These are phyloP conservation scores for Wickerhamiella parazyma DNA, from an alignment of 805 yeast species.

Conservation along the genomic window DNA sequence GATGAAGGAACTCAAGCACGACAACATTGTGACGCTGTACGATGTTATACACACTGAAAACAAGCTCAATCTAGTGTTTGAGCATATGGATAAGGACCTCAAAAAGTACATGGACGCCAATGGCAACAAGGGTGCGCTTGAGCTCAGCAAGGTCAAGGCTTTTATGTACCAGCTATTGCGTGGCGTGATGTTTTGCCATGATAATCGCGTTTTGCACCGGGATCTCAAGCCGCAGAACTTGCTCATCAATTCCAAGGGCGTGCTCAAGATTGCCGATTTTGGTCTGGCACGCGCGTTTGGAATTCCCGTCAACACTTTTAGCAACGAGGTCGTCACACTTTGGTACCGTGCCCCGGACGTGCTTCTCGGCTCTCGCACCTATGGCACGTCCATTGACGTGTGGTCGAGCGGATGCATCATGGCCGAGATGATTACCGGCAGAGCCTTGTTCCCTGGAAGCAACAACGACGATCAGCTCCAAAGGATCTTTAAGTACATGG, in stretches of 20 bases:
- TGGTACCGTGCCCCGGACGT: slow-evolving; percentile 99
- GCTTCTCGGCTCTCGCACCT: slow-evolving; percentile 82
- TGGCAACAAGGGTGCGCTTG: slow-evolving; percentile 63
- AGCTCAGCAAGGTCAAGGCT: slow-evolving; percentile 60
- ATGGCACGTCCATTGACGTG: slow-evolving; percentile 92
- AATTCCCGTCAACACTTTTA: slow-evolving; percentile 91
- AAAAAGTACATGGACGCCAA: slow-evolving; percentile 88
- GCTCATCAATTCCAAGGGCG: slow-evolving; percentile 79
- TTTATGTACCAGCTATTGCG: slow-evolving; percentile 88
- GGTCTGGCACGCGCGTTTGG: slow-evolving; percentile 97
- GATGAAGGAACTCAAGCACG: slow-evolving; percentile 88
- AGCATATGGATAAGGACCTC: slow-evolving; percentile 83
- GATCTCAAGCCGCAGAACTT: slow-evolving; percentile 90
- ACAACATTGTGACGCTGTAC: slow-evolving; percentile 79
- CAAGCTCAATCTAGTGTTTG: slow-evolving; percentile 86
- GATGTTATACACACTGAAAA: slow-evolving; percentile 96
- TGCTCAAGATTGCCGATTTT: slow-evolving; percentile 86
- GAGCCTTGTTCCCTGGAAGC: slow-evolving; percentile 91
- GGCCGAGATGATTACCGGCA: slow-evolving; percentile 98
- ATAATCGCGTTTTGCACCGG: slow-evolving; percentile 68
- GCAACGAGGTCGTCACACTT: slow-evolving; percentile 92
- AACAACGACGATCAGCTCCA: slow-evolving; percentile 91
- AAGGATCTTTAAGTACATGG: slow-evolving; percentile 85
- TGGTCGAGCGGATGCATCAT: slow-evolving; percentile 98
- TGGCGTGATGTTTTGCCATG: slow-evolving; percentile 82